Percentiles rank a stretch among this genome's conserved stretches.
Conservation (phyloP, 2,329 filamentous ascomycete genomes). For the Colletotrichum lentis region DNA sequence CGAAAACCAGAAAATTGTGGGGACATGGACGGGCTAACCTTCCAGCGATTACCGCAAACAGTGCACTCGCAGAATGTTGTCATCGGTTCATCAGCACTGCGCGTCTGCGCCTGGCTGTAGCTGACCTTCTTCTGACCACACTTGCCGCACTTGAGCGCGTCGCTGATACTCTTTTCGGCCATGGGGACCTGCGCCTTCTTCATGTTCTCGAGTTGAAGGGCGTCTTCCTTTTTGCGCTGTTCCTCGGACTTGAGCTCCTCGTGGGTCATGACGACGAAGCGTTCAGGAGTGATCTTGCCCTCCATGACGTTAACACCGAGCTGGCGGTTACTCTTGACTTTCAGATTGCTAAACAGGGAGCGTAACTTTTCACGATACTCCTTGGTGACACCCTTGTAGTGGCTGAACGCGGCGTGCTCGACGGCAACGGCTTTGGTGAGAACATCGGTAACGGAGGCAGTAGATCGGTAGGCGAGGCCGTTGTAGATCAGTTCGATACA, state of each 20-base stretch:
- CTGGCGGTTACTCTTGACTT: slow-evolving; percentile 84
- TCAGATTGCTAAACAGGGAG: slow-evolving; percentile 92
- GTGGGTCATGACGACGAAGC: slow-evolving; percentile 85
- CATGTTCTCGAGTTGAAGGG: slow-evolving; percentile 91
- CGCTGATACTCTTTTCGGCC: slow-evolving; percentile 88
- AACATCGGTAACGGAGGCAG: slow-evolving; percentile 74
- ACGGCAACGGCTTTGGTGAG: slow-evolving; percentile 81
- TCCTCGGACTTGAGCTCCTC: slow-evolving; percentile 91
- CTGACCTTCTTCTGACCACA: slow-evolving; percentile 94
- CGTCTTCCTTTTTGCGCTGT: slow-evolving; percentile 77
- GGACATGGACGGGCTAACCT: slow-evolving; percentile 60
- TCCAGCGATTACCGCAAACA: slow-evolving; percentile 75
- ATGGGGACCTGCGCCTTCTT: slow-evolving; percentile 95
- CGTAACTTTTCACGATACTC: slow-evolving; percentile 90
- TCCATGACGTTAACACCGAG: slow-evolving; percentile 79
- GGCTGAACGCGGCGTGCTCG: slow-evolving; percentile 77
- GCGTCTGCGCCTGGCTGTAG: slow-evolving; percentile 95
- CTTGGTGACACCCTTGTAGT: slow-evolving; percentile 73
- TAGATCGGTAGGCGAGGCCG: slow-evolving; percentile 76
- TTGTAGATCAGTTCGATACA: slow-evolving; percentile 95
- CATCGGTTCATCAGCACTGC: slow-evolving; percentile 94
- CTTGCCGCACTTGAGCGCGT: slow-evolving; percentile 86
- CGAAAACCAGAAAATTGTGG: slow-evolving; percentile 31
- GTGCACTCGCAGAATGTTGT: slow-evolving; percentile 78
- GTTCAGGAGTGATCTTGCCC: slow-evolving; percentile 74